Evolutionary conservation across 1,284 basidiomycete species (phyloP).

Genomic region (Psilocybe mexicana): DNA sequence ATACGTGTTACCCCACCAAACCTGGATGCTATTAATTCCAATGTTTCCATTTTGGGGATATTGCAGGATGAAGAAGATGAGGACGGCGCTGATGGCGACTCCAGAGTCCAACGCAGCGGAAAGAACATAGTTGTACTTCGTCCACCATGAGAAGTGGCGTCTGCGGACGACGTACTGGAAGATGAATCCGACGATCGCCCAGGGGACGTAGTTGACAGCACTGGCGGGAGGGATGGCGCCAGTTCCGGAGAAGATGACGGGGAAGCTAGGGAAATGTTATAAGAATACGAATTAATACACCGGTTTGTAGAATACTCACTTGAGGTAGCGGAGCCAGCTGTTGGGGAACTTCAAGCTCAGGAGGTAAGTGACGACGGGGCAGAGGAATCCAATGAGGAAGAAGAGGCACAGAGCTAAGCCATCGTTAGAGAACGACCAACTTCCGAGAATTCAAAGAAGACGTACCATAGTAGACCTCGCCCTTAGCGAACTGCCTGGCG

Average conservation of each 20-base stretch:
- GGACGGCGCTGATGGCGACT: slow-evolving; percentile 55
- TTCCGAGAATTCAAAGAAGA: neutral
- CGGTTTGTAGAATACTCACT: slow-evolving; percentile 32
- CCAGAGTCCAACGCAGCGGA: slow-evolving; percentile 63
- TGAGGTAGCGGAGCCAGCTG: slow-evolving; percentile 45
- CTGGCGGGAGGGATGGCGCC: slow-evolving; percentile 58
- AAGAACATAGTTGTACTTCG: slow-evolving; percentile 60
- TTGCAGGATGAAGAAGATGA: slow-evolving; percentile 71
- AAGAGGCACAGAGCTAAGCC: slow-evolving; percentile 42
- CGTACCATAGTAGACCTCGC: slow-evolving; percentile 46
- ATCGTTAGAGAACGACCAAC: neutral
- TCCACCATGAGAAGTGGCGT: slow-evolving; percentile 68
- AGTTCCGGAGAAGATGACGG: slow-evolving; percentile 58
- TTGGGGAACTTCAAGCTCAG: slow-evolving; percentile 40
- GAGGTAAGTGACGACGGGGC: slow-evolving; percentile 41
- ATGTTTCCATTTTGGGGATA: slow-evolving; percentile 66
- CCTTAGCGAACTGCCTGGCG: slow-evolving; percentile 50
- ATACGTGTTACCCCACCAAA: slow-evolving; percentile 74
- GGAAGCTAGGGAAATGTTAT: slow-evolving; percentile 36
- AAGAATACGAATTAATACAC: neutral
- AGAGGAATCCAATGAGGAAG: slow-evolving; percentile 55
- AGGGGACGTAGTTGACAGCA: slow-evolving; percentile 56
- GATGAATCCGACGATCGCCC: slow-evolving; percentile 63
- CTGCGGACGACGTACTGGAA: slow-evolving; percentile 65
- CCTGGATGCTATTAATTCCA: slow-evolving; percentile 51